Percentiles rank a stretch among this genome's conserved stretches.
phyloP scores from a whole-genome alignment of 352 stramenopile species.

The Phytophthora niederhauseri region DNA sequence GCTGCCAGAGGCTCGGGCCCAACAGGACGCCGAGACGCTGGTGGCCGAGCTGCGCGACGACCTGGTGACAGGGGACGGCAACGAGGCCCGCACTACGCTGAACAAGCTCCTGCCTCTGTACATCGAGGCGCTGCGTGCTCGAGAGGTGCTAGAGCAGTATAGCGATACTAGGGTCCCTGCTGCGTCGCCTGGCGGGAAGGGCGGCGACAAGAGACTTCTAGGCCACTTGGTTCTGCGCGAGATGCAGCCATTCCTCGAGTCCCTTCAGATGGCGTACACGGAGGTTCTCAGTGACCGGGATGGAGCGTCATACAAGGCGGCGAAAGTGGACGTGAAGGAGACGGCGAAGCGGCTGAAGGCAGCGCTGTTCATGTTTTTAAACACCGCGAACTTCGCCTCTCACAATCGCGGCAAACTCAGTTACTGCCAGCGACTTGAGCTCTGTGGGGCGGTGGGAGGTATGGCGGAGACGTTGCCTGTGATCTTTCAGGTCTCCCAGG shows the following conservation, averaged over 20 bases:
- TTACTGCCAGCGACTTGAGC: background rate
- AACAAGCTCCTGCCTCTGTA: conserved; percentile 2
- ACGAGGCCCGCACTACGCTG: background rate
- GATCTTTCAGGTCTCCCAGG: background rate
- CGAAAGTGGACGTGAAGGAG: background rate
- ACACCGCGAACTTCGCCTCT: background rate
- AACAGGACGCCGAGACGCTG: background rate
- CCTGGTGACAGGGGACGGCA: background rate
- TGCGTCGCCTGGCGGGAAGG: background rate
- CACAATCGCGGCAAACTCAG: conserved; percentile 1
- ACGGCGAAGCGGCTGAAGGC: background rate
- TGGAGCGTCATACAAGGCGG: background rate
- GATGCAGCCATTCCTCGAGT: background rate
- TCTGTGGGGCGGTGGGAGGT: background rate
- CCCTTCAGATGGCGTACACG: background rate
- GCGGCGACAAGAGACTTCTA: background rate
- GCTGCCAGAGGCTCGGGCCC: background rate
- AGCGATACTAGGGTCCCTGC: background rate
- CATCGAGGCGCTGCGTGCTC: background rate
- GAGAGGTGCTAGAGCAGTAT: background rate
- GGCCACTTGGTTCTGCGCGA: background rate
- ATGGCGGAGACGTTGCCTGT: background rate
- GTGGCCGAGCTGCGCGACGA: background rate
- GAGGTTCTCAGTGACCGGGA: background rate
- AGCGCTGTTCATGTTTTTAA: conserved; percentile 2